Base-by-base conservation (phyloP, 2,329 filamentous ascomycete genomes). In the Cordyceps farinosa region DNA sequence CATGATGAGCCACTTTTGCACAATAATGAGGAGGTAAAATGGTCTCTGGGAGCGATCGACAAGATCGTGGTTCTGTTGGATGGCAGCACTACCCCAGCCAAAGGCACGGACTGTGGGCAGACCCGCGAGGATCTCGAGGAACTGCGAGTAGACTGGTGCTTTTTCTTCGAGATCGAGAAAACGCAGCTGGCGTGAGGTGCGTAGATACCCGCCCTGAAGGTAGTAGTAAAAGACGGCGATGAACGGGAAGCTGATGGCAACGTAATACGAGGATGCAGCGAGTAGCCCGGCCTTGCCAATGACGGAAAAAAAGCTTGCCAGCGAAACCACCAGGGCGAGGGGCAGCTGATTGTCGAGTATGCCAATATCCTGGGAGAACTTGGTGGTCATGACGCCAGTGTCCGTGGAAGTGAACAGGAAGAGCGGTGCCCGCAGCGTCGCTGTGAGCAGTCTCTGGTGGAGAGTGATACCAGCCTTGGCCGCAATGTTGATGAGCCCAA, bases 1-100 rank as follows among this genome's bases (percentile, higher is more conserved):
- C 1, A 86, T 70, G 0, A 74, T 78, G 0, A 86, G 73, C 84
- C 85, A 87, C 42, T 82, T 77, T 68, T 88, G 86, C 3, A 86
- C 78, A 45, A 80, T 79, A 62, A 78, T 82, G 6, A 87, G 75
- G 0, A 86, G 75, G 67, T 88, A 88, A 56, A 81, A 84, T 0
- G 85, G 84, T 29, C 76, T 72, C 66, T 87, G 85, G 0, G 84
- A 84, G 6, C 72, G 72, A 64, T 87, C 82, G 1, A 87, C 72
- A 0, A 84, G 75, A 4, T 67, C 65, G 17, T 80, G 71, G 62
- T 83, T 84, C 65, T 77, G 77, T 34, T 77, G 67, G 17, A 79
- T 72, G 61, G 76, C 73, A 3, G 72, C 69, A 11, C 67, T 64
- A 36, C 75, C 69, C 82, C 82, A 84, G 1, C 75, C 79, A 65